phyloP scores from a whole-genome alignment of 768 basidiomycete genomes.

The Rhodotorula babjevae region DNA sequence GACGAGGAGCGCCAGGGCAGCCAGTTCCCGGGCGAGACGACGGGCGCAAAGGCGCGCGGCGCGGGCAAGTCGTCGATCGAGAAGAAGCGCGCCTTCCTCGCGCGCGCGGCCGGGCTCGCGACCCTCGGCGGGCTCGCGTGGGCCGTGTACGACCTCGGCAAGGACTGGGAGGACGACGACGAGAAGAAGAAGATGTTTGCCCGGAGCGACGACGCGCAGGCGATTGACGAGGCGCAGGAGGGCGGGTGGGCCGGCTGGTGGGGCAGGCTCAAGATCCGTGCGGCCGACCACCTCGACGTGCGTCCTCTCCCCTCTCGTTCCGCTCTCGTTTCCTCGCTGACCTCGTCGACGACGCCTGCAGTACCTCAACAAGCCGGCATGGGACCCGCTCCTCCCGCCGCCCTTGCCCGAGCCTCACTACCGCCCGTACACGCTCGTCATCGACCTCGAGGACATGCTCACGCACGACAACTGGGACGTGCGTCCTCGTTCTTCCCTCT shows the following conservation, averaged over 20 bases:
- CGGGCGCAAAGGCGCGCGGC: conserved; percentile 48
- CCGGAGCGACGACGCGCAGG: conserved; percentile 33
- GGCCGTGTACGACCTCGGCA: conserved; percentile 63
- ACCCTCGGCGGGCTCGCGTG: conserved; percentile 56
- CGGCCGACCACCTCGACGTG: conserved; percentile 36
- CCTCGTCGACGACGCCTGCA: conserved; percentile 44
- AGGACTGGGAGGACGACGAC: conserved; percentile 73
- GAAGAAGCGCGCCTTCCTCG: conserved; percentile 58
- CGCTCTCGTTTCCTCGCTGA: not conserved
- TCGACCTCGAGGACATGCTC: conserved; percentile 87
- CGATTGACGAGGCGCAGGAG: conserved; percentile 29
- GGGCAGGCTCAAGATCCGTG: conserved; percentile 40
- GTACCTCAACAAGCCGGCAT: conserved; percentile 90
- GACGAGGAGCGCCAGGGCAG: conserved; percentile 13
- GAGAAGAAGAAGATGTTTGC: conserved; percentile 56
- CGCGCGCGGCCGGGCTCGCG: conserved; percentile 55
- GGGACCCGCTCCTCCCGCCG: conserved; percentile 85
- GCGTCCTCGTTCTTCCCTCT: conserved; percentile 48
- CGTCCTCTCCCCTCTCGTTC: conserved; percentile 28
- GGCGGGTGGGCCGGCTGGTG: conserved; percentile 52
- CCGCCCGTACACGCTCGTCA: conserved; percentile 83
- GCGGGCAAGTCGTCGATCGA: conserved; percentile 75
- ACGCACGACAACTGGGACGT: conserved; percentile 95
- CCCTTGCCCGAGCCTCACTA: conserved; percentile 74
- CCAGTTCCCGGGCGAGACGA: conserved; percentile 29